Evolutionary conservation across 495 filamentous ascomycete genomes (phyloP).

Genomic region (Penicillium waksmanii): DNA sequence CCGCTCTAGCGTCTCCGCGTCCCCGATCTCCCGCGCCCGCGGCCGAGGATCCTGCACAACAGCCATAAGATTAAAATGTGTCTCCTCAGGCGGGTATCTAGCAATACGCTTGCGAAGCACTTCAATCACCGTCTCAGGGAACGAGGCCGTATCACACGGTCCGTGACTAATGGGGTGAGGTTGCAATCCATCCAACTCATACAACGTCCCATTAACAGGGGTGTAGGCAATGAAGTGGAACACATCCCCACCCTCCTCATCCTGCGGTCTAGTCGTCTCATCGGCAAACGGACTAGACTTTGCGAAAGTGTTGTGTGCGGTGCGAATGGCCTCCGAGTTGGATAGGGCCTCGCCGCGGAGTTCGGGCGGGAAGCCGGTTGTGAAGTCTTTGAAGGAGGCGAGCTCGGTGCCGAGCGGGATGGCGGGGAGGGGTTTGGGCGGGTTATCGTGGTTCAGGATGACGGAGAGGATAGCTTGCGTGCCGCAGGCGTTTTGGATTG

Average conservation of each 20-base stretch:
- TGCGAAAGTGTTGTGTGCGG: conserved; percentile 93
- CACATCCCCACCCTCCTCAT: conserved; percentile 69
- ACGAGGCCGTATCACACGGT: conserved; percentile 64
- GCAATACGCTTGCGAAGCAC: conserved; percentile 84
- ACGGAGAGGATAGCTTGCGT: conserved; percentile 95
- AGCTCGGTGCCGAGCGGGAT: conserved; percentile 62
- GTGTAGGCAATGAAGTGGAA: conserved; percentile 99
- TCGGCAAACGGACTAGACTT: conserved; percentile 87
- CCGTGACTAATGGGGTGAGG: conserved; percentile 91
- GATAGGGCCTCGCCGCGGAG: conserved; percentile 67
- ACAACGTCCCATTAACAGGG: conserved; percentile 73
- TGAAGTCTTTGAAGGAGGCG: conserved; percentile 87
- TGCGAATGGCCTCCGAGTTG: conserved; percentile 81
- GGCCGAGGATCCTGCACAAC: conserved; percentile 82
- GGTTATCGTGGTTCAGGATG: conserved; percentile 78
- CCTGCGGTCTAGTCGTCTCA: conserved; percentile 69
- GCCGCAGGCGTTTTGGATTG: conserved; percentile 98
- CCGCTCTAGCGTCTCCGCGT: conserved; percentile 72
- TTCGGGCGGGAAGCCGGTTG: conserved; percentile 81
- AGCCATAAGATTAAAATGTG: conserved; percentile 93
- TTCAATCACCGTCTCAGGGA: conserved; percentile 81
- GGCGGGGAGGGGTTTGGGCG: conserved; percentile 17
- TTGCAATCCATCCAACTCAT: conserved; percentile 95
- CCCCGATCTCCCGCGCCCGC: conserved; percentile 78
- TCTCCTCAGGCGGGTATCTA: conserved; percentile 84